These are phyloP conservation scores for Knoxia roxburghii DNA, from an alignment of 257 asterid genomes.

Conservation along the genomic window DNA sequence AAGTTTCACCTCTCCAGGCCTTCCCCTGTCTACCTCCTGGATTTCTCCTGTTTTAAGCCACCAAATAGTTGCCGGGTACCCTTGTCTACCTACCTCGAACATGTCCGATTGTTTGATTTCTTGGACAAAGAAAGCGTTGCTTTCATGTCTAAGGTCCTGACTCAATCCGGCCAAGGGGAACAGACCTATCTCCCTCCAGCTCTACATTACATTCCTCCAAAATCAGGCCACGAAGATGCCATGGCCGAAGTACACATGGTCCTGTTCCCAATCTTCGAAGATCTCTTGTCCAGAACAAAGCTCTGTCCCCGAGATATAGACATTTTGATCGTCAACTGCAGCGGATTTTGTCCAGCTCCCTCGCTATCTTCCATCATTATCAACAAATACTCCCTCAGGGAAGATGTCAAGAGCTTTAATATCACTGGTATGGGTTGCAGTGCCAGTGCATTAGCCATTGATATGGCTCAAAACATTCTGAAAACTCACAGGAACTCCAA, in stretches of 20 bases:
- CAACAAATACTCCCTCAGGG: constrained; percentile 43
- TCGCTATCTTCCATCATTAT: constrained; percentile 59
- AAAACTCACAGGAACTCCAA: constrained; percentile 37
- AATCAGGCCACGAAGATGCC: constrained; percentile 55
- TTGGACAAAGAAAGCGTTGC: constrained; percentile 40
- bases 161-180: constrained; percentile 60
- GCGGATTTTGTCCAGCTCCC: constrained; percentile 82
- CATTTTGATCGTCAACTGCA: constrained; percentile 74
- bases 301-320: constrained; percentile 45
- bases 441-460: constrained; percentile 67
- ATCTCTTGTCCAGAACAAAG: constrained; percentile 47
- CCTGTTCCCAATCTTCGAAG: constrained; percentile 53
- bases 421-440: constrained; percentile 93
- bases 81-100: constrained; percentile 50
- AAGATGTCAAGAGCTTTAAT: constrained; percentile 58
- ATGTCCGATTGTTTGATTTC: constrained; percentile 45
- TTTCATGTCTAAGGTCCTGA: constrained; percentile 60
- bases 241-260: constrained; percentile 43
- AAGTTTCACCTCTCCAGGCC: constrained; percentile 27
- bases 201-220: constrained; percentile 60
- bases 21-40: constrained; percentile 49
- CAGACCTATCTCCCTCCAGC: constrained; percentile 75
- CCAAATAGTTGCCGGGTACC: constrained; percentile 62
- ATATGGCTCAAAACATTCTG: constrained; percentile 52
- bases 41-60: constrained; percentile 68